These are phyloP conservation scores for Zymoseptoria pseudotritici DNA, from an alignment of 2,329 filamentous ascomycete species.

Conservation along the genomic window DNA sequence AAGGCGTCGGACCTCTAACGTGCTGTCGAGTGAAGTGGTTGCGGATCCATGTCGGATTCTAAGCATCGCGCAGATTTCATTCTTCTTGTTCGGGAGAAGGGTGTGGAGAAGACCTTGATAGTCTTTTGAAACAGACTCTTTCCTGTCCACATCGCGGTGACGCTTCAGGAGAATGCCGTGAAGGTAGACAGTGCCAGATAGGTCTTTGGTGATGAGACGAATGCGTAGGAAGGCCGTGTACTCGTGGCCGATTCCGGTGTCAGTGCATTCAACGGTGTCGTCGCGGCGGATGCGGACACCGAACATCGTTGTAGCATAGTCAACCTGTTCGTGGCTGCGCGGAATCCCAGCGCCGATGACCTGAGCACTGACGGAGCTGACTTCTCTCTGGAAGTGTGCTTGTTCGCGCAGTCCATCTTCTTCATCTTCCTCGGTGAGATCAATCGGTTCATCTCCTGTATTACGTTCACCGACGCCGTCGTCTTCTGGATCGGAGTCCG, in stretches of 20 bases:
- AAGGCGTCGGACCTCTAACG: slow-evolving; percentile 26
- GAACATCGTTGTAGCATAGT: neutral
- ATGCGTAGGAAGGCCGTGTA: slow-evolving; percentile 35
- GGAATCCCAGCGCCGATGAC: neutral
- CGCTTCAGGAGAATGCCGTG: slow-evolving; percentile 32
- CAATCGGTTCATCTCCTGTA: neutral
- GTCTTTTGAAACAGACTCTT: slow-evolving; percentile 20
- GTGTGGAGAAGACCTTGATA: neutral
- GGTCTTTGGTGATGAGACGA: slow-evolving; percentile 27
- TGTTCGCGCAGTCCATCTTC: neutral
- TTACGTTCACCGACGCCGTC: too few relatives aligned
- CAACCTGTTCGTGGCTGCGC: neutral
- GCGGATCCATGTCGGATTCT: slow-evolving; percentile 31
- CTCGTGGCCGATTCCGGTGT: slow-evolving; percentile 27
- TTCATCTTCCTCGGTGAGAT: neutral
- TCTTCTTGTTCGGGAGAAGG: slow-evolving; percentile 16
- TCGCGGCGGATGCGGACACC: slow-evolving; percentile 3
- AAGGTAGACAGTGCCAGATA: slow-evolving; percentile 25
- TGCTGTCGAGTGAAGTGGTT: slow-evolving; percentile 36
- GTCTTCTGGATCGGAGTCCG: neutral
- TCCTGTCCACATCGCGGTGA: slow-evolving; percentile 27
- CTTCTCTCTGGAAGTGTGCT: neutral
- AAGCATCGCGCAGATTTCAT: slow-evolving; percentile 40
- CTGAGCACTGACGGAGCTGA: neutral
- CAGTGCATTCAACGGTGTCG: neutral